Evolutionary conservation across 1,284 basidiomycete genomes (phyloP), one percentile per base, ranked within the genome.

Genomic region (Kwoniella shivajii): DNA sequence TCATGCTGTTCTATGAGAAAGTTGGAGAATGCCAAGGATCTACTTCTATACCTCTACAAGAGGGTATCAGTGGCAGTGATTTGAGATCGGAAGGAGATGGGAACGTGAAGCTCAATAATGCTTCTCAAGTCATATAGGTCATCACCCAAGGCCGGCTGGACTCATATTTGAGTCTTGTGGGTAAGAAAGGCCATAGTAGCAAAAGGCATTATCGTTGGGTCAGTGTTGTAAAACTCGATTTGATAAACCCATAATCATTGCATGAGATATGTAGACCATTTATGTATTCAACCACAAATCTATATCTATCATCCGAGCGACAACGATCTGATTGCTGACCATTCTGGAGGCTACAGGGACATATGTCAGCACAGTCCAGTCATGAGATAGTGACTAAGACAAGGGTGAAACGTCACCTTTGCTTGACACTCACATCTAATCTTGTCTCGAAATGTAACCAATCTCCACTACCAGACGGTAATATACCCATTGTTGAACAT

Each of bases 1-100:
- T 94, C 73, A 89, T 96, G 87, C 82, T 95, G 38, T 95, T 92
- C 70, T 96, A 96, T 70, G 92, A 96, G 80, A 83, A 85, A 42
- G 84, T 87, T 38, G 77, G 60, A 22, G 71, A 73, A 38, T 71
- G 63, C 54, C 24, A 13, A 16, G 52, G 37, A 38, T 27, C 50
- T 4, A 37, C n/a, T n/a, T n/a, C n/a, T n/a, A n/a, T n/a, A n/a
- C n/a, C n/a, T n/a, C n/a, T n/a, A n/a, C n/a, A 43, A 33, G 48
- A 38, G 42, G 27, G 24, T 20, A 31, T 7, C 14, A 26, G 29
- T 31, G 24, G 27, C 18, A 3, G 13, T 18, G 47, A 46, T 37
- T 16, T 20, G 27, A 26, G 6, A 34, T n/a, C 16, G 22, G 26
- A 9, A 10, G 44, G 24, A 6, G 24, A 31, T 26, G 20, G 4